Base-by-base conservation (phyloP, 768 basidiomycete species). In the Suillus subluteus region DNA sequence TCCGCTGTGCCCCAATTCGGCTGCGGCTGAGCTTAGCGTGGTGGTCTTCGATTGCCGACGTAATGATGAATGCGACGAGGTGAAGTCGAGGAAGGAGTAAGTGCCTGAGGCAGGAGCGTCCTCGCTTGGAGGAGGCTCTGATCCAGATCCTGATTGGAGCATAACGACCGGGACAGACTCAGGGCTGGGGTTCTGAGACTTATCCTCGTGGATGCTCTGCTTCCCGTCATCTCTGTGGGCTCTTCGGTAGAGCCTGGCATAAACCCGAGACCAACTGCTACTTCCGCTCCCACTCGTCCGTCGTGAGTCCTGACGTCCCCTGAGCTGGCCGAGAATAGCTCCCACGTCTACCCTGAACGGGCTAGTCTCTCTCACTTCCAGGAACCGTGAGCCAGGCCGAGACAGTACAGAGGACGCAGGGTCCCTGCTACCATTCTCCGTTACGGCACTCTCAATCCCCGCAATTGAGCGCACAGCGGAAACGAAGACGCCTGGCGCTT, bases 311-410 rank as follows among this genome's bases (percentile, higher is more conserved):
- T 67, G 69, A 38, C 58, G 62, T 23, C 65, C 64, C 66, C 59
- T 71, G 66, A 66, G 64, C 37, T 65, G 13, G 54, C 71, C 71
- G 32, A 77, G 68, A 30, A 79, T 68, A 67, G 73, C 65, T 40
- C 73, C 69, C 56, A 85, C 80, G 38, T 84, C 82, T 46, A 86
- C 73, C 43, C 73, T 76, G 72, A 86, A 86, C 4, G 86, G 84
- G 73, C 83, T 85, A n/a, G 78, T 76, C 62, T 75, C 71, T 30
- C 79, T 79, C 43, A 84, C 77, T 62, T 72, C 72, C 48, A 84
- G 77, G 58, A 79, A 75, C 58, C 71, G 65, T 38, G 68, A 64
- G 68, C 62, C 40, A 69, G 69, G 40, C 59, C 64, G 63, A 48
- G 26, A 62, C 30, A 55, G 38, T 8, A 55, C 16, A 1, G 48